Evolutionary conservation across 2,329 filamentous ascomycete genomes (phyloP).

Genomic region (Coniella lustricola): DNA sequence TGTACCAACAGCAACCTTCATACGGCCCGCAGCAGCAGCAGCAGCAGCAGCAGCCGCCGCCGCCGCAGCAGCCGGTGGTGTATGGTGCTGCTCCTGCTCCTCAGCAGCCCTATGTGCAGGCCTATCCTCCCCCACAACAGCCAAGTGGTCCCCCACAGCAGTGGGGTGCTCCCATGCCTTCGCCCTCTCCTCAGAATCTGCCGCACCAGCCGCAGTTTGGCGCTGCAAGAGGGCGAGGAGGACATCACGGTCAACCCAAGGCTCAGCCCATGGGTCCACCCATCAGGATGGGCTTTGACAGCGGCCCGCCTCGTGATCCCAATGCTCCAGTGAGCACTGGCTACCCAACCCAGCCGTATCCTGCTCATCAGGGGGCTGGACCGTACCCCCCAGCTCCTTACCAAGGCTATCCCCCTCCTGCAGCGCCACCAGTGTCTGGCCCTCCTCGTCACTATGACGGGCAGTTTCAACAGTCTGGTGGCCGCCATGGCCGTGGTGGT

Average conservation of each 20-base stretch:
- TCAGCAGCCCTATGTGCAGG: slow-evolving; percentile 26
- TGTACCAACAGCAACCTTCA: slow-evolving; percentile 33
- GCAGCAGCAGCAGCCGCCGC: slow-evolving; percentile 25
- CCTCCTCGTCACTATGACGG: slow-evolving; percentile 23
- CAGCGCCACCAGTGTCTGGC: slow-evolving; percentile 22
- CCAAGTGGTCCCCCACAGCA: slow-evolving; percentile 32
- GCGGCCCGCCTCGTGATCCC: slow-evolving; percentile 29
- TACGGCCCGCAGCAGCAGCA: slow-evolving; percentile 27
- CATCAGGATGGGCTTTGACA: slow-evolving; percentile 48
- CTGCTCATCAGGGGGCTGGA: slow-evolving; percentile 20
- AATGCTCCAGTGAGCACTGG: slow-evolving; percentile 40
- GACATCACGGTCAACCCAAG: slow-evolving; percentile 31
- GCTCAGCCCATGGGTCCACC: slow-evolving; percentile 44
- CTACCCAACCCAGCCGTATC: slow-evolving; percentile 31
- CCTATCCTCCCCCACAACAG: slow-evolving; percentile 26
- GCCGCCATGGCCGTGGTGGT: slow-evolving; percentile 33
- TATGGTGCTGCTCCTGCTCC: slow-evolving; percentile 22
- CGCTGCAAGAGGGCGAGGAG: slow-evolving; percentile 37
- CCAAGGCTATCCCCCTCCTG: slow-evolving; percentile 32
- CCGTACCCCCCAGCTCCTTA: slow-evolving; percentile 25
- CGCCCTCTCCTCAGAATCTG: slow-evolving; percentile 24
- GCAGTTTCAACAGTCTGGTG: slow-evolving; percentile 29
- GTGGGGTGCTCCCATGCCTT: slow-evolving; percentile 31
- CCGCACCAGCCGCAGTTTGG: slow-evolving; percentile 29
- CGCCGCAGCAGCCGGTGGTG: slow-evolving; percentile 28